These are phyloP conservation scores for Colletotrichum aenigma DNA, from an alignment of 2,329 filamentous ascomycete species.

Conservation along the genomic window DNA sequence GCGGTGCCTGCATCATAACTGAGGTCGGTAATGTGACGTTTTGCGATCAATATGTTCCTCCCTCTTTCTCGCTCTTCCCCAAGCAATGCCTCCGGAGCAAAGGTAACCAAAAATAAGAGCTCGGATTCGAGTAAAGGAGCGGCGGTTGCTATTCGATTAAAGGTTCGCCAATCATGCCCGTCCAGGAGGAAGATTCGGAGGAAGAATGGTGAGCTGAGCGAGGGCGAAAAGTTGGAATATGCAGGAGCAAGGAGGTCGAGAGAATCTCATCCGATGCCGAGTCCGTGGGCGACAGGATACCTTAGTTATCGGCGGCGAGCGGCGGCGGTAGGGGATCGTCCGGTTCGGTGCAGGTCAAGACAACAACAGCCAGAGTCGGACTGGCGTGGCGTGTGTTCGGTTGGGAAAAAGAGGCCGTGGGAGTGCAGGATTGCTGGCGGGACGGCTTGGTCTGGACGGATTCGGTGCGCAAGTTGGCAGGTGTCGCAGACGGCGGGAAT, in stretches of 20 bases:
- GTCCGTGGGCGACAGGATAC: not conserved
- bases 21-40: not conserved
- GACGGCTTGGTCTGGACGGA: not conserved
- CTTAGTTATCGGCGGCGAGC: not conserved
- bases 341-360: not conserved
- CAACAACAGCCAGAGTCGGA: not conserved
- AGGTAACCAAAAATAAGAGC: not conserved
- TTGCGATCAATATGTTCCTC: not conserved
- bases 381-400: not conserved
- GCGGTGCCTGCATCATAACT: slow-evolving; percentile 54
- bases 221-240: not conserved
- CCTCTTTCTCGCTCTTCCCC: slow-evolving; percentile 7
- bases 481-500: not conserved
- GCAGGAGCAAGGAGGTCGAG: not conserved
- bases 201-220: not conserved
- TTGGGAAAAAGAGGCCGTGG: not conserved
- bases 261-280: not conserved
- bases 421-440: not conserved
- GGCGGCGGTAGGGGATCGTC: not conserved
- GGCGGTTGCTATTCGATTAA: not conserved
- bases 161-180: not conserved
- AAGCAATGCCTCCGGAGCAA: not conserved
- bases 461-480: not conserved
- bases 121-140: not conserved
- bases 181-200: not conserved